Conservation (phyloP, 2,329 filamentous ascomycete genomes). For the Nemania abortiva region DNA sequence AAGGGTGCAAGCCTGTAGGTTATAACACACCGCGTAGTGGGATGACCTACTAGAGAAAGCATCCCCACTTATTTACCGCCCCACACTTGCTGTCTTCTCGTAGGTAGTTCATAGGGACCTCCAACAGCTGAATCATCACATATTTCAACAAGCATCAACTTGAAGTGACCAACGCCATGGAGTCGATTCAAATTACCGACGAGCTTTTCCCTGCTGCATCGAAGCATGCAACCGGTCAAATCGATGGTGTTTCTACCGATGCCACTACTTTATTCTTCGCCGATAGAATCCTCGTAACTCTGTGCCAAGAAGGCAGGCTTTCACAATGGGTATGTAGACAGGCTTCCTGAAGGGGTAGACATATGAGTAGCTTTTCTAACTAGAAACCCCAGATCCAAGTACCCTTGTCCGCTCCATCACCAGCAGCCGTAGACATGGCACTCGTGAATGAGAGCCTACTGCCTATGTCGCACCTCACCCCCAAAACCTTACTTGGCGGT, state of each 20-base stretch:
- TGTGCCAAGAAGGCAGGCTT: slow-evolving; percentile 85
- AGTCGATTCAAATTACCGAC: slow-evolving; percentile 56
- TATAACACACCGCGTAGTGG: too few species aligned
- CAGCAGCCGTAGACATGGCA: slow-evolving; percentile 72
- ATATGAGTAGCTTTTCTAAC: slow-evolving; percentile 12
- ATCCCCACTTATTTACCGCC: too few species aligned
- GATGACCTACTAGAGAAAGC: too few species aligned
- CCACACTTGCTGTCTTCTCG: too few species aligned
- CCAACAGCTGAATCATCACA: background rate
- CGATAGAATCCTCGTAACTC: slow-evolving; percentile 91
- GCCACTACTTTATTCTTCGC: slow-evolving; percentile 80
- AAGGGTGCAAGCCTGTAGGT: too few species aligned
- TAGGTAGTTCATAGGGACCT: background rate
- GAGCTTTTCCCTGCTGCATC: slow-evolving; percentile 77
- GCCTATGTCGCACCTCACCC: slow-evolving; percentile 84
- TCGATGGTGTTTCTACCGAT: slow-evolving; percentile 78
- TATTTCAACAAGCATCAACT: background rate
- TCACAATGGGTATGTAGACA: slow-evolving; percentile 83
- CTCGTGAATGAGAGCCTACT: slow-evolving; percentile 66
- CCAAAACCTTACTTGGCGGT: slow-evolving; percentile 87
- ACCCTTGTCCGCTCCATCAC: slow-evolving; percentile 75
- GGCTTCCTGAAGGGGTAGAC: slow-evolving; percentile 33
- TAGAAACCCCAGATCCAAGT: slow-evolving; percentile 74
- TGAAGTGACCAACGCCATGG: slow-evolving; percentile 52
- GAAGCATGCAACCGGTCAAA: slow-evolving; percentile 68